Percentiles rank a stretch among this genome's conserved stretches.
phyloP scores from a whole-genome alignment of 2,329 filamentous ascomycete species.

The Cladosporium sp. region DNA sequence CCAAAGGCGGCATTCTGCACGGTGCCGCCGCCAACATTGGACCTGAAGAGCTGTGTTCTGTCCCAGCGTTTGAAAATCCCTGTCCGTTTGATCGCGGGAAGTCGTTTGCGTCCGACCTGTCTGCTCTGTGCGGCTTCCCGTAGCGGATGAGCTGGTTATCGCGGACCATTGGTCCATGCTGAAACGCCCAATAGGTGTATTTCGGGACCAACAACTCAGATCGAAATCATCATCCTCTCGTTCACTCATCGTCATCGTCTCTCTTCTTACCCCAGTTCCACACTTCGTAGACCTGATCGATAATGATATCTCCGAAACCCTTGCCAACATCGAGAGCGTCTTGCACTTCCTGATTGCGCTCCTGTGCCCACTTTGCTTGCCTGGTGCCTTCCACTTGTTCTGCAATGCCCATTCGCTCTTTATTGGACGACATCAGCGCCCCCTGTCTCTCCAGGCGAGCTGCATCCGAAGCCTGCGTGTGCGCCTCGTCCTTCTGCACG shows the following conservation, averaged over 20 bases:
- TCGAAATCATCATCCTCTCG: not conserved
- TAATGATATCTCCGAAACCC: constrained; percentile 35
- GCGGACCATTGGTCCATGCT: not conserved
- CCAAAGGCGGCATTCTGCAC: not conserved
- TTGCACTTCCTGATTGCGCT: constrained; percentile 42
- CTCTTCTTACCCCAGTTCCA: constrained; percentile 34
- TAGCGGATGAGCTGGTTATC: not conserved
- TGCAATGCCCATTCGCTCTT: constrained; percentile 23
- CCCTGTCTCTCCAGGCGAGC: constrained; percentile 21
- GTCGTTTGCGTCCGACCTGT: not conserved
- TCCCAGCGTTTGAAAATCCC: not conserved
- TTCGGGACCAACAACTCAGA: too few relatives aligned
- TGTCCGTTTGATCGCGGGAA: not conserved
- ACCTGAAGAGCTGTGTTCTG: not conserved
- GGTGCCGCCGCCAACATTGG: not conserved
- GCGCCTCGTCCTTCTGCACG: constrained; percentile 5
- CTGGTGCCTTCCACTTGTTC: constrained; percentile 27
- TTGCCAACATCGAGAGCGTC: constrained; percentile 37
- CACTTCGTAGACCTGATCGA: constrained; percentile 36
- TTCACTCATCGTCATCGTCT: constrained; percentile 29
- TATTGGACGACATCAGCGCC: constrained; percentile 11
- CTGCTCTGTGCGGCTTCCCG: not conserved
- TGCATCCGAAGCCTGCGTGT: constrained; percentile 3
- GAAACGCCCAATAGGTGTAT: too few relatives aligned
- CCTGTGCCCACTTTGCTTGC: constrained; percentile 41